Evolutionary conservation across 768 basidiomycete species (phyloP), one percentile per base, ranked within the genome.

Genomic region (Russula sp.): DNA sequence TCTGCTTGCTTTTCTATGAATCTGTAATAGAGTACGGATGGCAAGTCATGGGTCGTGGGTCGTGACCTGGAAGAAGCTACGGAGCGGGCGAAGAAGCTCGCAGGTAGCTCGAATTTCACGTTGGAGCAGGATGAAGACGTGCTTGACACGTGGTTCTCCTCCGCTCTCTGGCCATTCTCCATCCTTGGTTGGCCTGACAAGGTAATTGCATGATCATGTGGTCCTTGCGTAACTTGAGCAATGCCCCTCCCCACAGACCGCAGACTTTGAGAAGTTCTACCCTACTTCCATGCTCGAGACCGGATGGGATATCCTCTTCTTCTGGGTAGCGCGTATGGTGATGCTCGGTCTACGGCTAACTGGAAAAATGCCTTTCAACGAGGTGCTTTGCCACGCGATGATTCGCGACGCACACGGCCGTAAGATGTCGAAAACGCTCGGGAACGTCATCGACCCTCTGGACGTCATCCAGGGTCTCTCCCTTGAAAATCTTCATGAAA

Each of bases 301-400:
- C 0, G 97, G 97, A 49, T 98, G 97, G 96, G 97, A 98, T 66
- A 98, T 98, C 69, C 74, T 99, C n/a, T 95, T 95, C 81, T 98
- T 98, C 83, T 99, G 97, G 97, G 96, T 98, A 7, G 95, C 97
- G 16, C 88, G 97, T 46, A 99, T 98, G 96, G 96, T 90, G 52
- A 76, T 99, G 69, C 84, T 98, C 39, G 96, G 97, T 46, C 76
- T 93, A 68, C 81, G 88, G 59, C 83, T 98, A 49, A 99, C 97
- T 0, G 94, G 82, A 32, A 74, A 89, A 69, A 83, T 99, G 78
- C 97, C 97, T 1, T 99, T 98, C 82, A 79, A 83, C 51, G 95
- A 99, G 75, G 95, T 98, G 9, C 85, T 88, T 71, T 98, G 95
- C 75, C 97, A 98, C 70, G 95, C 96, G 22, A 97, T 99, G 94